Evolutionary conservation across 768 basidiomycete species (phyloP), one percentile per base, ranked within the genome.

Genomic region (Porphyrellus cyaneotinctus): DNA sequence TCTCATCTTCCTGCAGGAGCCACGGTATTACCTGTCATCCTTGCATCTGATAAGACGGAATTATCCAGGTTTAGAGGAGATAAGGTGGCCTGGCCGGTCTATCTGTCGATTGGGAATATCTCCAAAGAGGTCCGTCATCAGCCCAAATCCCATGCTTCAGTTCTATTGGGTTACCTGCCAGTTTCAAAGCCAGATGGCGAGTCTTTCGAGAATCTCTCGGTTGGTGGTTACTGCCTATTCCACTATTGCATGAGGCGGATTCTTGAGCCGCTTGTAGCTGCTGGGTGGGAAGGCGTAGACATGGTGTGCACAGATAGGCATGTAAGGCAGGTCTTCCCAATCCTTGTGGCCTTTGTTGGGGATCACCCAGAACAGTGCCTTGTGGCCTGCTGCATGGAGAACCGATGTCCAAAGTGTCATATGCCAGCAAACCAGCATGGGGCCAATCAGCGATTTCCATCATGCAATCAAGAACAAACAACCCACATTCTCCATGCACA

Each of bases 221-320:
- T 57, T 0, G 22, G 36, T 0, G 14, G 41, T 0, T 44, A 54
- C 2, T 2, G 13, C 0, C 24, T 51, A 1, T 56, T 53, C n/a
- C 47, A 53, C 6, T 56, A 49, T 28, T 56, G 47, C n/a, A 56
- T 56, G 47, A 48, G n/a, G 33, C 6, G 7, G 8, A 0, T n/a
- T 0, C 0, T 15, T 33, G 0, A 39, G 1, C 47, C 32, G 0
- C 47, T 56, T 8, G 37, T 56, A 1, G 11, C 6, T 0, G 43
- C 41, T 0, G 43, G 55, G 1, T 6, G 2, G 8, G 11, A 49
- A 5, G 33, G 51, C 0, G 32, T 53, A 0, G 43, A 56, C 2
- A 53, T 56, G 51, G 43, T 56, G 1, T 56, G 51, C 32, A 32
- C 43, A 2, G 47, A 57, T 46, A 39, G 51, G 6, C 0, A 0